Evolutionary conservation across 1,284 basidiomycete species (phyloP).

Genomic region (Tetrapyrgos nigripes): DNA sequence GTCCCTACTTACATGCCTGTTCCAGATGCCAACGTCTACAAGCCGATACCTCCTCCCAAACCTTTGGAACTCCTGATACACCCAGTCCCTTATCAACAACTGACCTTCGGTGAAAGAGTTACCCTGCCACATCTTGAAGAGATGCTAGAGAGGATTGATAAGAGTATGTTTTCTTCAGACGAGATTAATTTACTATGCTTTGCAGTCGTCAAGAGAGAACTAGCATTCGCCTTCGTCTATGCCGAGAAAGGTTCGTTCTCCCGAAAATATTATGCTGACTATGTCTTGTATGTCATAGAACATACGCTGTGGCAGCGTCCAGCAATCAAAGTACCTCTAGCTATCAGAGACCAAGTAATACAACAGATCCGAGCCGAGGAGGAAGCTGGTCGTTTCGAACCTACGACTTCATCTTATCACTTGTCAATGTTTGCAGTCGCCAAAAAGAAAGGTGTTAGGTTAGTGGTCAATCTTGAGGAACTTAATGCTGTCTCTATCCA

Average conservation of each 20-base stretch:
- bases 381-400: conserved; percentile 34
- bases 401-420: conserved; percentile 34
- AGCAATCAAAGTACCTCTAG: conserved; percentile 34
- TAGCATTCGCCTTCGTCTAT: conserved; percentile 34
- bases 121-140: conserved; percentile 20
- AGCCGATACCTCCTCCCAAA: conserved; percentile 20
- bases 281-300: conserved; percentile 38
- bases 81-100: conserved; percentile 19
- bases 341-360: conserved; percentile 26
- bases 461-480: no score
- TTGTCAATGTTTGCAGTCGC: conserved; percentile 35
- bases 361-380: conserved; percentile 27
- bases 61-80: conserved; percentile 26
- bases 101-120: conserved; percentile 18
- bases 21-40: conserved; percentile 26
- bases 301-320: conserved; percentile 37
- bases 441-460: conserved; percentile 36
- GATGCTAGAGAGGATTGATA: conserved; percentile 19
- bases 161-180: no score
- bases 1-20: conserved; percentile 38
- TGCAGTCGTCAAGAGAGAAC: conserved; percentile 24
- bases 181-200: conserved; percentile 12
- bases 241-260: conserved; percentile 36
- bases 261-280: conserved; percentile 40
- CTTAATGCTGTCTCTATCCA: no score